Evolutionary conservation across 1,139 yeast genomes (phyloP).

Genomic region (Pichia inconspicua): DNA sequence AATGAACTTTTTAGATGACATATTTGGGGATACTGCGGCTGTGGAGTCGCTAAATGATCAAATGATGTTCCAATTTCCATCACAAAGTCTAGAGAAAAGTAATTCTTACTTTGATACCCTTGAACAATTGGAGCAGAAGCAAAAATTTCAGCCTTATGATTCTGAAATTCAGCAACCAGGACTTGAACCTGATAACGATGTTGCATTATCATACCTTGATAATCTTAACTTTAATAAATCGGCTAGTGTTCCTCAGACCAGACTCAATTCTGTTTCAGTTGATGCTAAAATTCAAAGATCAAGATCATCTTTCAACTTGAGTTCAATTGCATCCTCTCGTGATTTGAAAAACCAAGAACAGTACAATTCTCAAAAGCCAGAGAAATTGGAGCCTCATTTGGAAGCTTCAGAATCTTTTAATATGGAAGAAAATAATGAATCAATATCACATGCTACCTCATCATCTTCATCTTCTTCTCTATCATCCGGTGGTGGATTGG

Average conservation of each 20-base stretch:
- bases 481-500: neutral
- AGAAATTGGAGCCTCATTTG: conserved; percentile 11
- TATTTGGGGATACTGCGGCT: conserved; percentile 9
- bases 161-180: neutral
- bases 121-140: neutral
- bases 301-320: conserved; percentile 27
- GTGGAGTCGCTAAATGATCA: conserved; percentile 11
- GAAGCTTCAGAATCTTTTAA: neutral
- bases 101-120: conserved; percentile 3
- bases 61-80: neutral
- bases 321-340: conserved; percentile 26
- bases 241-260: conserved; percentile 6
- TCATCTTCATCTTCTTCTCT: conserved; percentile 7
- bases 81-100: neutral
- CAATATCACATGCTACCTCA: neutral
- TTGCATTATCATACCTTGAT: neutral
- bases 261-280: conserved; percentile 3
- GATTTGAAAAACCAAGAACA: conserved; percentile 12
- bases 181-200: neutral
- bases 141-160: neutral
- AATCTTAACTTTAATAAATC: conserved; percentile 1
- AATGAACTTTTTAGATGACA: conserved; percentile 6
- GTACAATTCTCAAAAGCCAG: neutral
- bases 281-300: conserved; percentile 23
- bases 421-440: neutral